Evolutionary conservation across 805 yeast genomes (phyloP).

Genomic region (Kuraishia piskuri): DNA sequence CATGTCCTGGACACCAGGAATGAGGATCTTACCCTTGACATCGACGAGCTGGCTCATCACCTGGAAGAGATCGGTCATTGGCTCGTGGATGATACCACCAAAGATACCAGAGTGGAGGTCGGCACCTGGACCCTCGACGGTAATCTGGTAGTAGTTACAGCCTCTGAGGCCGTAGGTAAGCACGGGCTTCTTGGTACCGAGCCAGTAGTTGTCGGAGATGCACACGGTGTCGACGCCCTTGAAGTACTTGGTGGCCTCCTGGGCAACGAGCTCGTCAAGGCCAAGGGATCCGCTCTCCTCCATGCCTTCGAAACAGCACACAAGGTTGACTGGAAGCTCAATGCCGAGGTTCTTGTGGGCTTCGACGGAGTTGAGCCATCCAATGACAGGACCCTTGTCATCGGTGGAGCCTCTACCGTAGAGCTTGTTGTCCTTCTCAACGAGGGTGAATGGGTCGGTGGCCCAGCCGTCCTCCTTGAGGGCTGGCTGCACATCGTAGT

Average conservation of each 20-base stretch:
- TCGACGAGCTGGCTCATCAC: constrained; percentile 74
- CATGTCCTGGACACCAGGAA: constrained; percentile 89
- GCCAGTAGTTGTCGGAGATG: constrained; percentile 96
- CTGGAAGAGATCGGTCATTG: constrained; percentile 86
- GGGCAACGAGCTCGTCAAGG: constrained; percentile 70
- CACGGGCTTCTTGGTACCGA: constrained; percentile 95
- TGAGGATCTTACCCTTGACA: constrained; percentile 69
- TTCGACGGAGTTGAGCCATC: constrained; percentile 90
- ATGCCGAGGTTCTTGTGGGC: constrained; percentile 81
- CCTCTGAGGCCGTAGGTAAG: constrained; percentile 98
- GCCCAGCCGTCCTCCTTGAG: constrained; percentile 88
- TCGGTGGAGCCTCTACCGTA: constrained; percentile 95
- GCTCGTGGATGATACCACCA: constrained; percentile 97
- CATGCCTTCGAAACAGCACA: constrained; percentile 97
- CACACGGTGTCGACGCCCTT: constrained; percentile 89
- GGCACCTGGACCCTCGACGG: constrained; percentile 86
- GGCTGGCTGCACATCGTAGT: constrained; percentile 98
- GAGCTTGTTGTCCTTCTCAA: constrained; percentile 60
- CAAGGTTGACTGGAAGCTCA: constrained; percentile 88
- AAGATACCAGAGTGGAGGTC: constrained; percentile 96
- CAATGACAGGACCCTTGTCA: constrained; percentile 96
- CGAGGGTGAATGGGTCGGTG: constrained; percentile 79
- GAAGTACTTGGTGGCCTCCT: constrained; percentile 75
- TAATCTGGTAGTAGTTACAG: constrained; percentile 82
- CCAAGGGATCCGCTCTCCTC: constrained; percentile 97